Percentiles rank a stretch among this genome's conserved stretches.
Evolutionary conservation across 139 green algal genomes (phyloP).

Genomic region (Tetradesmus lagerheimii): DNA sequence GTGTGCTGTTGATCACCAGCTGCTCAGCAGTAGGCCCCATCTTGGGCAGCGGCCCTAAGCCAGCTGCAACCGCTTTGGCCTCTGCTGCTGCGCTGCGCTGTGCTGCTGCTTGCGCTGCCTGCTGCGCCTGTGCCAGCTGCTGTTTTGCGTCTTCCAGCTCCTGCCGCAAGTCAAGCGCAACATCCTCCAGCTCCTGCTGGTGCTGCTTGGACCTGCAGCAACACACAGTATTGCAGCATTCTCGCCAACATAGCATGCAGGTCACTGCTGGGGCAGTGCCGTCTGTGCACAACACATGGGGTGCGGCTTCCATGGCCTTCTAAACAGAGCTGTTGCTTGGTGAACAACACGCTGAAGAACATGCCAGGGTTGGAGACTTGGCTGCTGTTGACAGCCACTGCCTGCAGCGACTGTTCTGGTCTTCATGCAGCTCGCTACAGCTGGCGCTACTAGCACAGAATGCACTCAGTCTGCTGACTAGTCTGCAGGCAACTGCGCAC

Average conservation of each 20-base stretch:
- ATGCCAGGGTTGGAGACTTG: no score
- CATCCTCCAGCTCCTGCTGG: conserved; percentile 43
- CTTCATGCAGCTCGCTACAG: no score
- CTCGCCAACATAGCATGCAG: no score
- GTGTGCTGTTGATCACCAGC: conserved; percentile 47
- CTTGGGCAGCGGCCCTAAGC: neutral
- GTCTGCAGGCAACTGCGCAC: no score
- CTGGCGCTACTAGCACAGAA: neutral
- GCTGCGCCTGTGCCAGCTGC: neutral
- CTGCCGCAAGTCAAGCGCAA: conserved; percentile 28
- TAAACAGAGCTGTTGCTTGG: neutral
- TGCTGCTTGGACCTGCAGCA: conserved; percentile 26
- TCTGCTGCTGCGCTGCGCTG: conserved; percentile 19
- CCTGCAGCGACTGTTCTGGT: no score
- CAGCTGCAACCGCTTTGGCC: conserved; percentile 29
- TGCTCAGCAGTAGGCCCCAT: conserved; percentile 43
- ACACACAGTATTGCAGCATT: neutral
- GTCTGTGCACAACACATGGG: neutral
- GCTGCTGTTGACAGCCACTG: neutral
- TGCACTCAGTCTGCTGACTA: no score
- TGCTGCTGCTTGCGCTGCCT: neutral
- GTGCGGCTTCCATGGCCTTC: neutral
- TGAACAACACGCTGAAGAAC: neutral
- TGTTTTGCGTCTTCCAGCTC: conserved; percentile 5
- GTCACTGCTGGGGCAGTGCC: neutral